Conservation (phyloP, 495 filamentous ascomycete species). For the Penicillium riverlandense region DNA sequence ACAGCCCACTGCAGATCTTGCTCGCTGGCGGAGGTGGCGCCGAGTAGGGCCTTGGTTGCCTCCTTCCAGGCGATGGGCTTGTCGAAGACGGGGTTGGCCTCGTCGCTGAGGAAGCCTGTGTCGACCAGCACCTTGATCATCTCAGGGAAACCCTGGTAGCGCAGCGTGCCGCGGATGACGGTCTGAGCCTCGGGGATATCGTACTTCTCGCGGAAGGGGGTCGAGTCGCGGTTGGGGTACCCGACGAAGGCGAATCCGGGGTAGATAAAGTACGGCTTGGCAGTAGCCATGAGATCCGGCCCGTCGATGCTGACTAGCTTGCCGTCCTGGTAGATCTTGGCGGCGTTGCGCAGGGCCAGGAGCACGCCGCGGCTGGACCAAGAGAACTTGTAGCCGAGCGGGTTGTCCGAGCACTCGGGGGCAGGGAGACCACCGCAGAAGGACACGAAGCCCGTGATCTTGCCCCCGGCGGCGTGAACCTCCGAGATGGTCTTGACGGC, state of each 20-base stretch:
- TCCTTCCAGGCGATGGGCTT: constrained; percentile 68
- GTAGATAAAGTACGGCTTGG: constrained; percentile 90
- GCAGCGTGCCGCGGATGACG: constrained; percentile 61
- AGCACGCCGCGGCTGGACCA: constrained; percentile 83
- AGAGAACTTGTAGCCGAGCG: constrained; percentile 93
- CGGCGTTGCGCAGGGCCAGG: constrained; percentile 78
- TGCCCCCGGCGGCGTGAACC: constrained; percentile 73
- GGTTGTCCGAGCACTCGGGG: constrained; percentile 81
- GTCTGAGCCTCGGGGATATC: constrained; percentile 70
- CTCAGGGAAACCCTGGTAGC: constrained; percentile 83
- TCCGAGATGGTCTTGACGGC: constrained; percentile 85
- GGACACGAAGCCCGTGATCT: constrained; percentile 73
- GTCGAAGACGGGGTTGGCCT: constrained; percentile 53
- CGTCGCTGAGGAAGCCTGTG: constrained; percentile 72
- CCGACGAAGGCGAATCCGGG: constrained; percentile 84
- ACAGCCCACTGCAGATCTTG: constrained; percentile 67
- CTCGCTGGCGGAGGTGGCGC: constrained; percentile 52
- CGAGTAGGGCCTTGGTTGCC: constrained; percentile 66
- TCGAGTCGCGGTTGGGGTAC: constrained; percentile 91
- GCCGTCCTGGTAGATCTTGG: constrained; percentile 75
- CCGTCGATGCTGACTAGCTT: constrained; percentile 54
- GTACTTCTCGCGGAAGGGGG: constrained; percentile 79
- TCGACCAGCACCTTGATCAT: constrained; percentile 83
- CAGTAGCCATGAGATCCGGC: constrained; percentile 72
- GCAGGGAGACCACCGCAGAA: constrained; percentile 88